These are phyloP conservation scores for Fusarium acutatum DNA, from an alignment of 2,329 filamentous ascomycete species.

Conservation along the genomic window DNA sequence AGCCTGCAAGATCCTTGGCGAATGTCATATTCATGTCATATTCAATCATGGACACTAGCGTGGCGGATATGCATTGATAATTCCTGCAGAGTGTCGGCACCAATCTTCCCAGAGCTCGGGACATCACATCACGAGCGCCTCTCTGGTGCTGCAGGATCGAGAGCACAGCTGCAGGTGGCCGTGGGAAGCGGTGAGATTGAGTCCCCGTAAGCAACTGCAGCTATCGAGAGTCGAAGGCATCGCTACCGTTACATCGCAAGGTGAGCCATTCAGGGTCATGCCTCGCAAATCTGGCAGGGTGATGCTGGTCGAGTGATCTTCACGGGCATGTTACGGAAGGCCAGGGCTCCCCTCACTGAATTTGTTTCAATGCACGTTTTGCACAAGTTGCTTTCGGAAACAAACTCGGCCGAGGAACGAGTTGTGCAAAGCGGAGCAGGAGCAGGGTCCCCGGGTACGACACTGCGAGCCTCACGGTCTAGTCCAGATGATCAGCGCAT, in stretches of 20 bases:
- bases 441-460: slow-evolving; percentile 12
- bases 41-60: slow-evolving; percentile 5
- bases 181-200: slow-evolving; percentile 26
- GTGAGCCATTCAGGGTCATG: slow-evolving; percentile 17
- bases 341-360: slow-evolving; percentile 15
- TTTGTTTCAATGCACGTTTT: slow-evolving; percentile 16
- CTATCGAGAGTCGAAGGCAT: neutral
- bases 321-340: slow-evolving; percentile 12
- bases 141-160: slow-evolving; percentile 9
- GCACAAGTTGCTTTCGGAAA: slow-evolving; percentile 12
- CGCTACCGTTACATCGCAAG: slow-evolving; percentile 26
- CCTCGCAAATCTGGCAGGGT: slow-evolving; percentile 32
- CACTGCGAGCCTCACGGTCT: slow-evolving; percentile 20
- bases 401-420: slow-evolving; percentile 24
- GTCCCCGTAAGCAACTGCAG: neutral
- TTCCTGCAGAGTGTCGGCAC: slow-evolving; percentile 6
- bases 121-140: slow-evolving; percentile 13
- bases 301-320: slow-evolving; percentile 25
- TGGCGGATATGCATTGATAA: slow-evolving; percentile 12
- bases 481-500: slow-evolving; percentile 23
- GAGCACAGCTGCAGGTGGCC: neutral
- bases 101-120: neutral
- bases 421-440: neutral
- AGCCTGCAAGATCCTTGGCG: neutral
- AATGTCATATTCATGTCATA: slow-evolving; percentile 12